Conservation (phyloP, 176 grass and related monocot genomes). For the Pontederia paniculata region DNA sequence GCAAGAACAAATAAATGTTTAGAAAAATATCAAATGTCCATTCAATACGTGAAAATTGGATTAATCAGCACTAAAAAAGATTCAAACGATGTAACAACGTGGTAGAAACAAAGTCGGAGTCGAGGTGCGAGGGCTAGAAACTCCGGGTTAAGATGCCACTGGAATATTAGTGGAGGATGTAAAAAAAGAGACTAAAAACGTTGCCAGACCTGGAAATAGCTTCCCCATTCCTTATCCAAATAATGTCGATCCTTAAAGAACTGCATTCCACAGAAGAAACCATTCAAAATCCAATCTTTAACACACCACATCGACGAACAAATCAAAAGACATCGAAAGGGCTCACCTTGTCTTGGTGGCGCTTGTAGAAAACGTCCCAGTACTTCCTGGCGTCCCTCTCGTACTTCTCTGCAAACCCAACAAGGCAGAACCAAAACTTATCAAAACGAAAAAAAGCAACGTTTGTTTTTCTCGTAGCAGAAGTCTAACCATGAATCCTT, state of each 20-base stretch:
- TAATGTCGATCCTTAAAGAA: conserved; percentile 99
- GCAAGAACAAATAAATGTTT: conserved; percentile 3
- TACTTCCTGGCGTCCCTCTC: conserved; percentile 86
- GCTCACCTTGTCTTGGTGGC: conserved; percentile 75
- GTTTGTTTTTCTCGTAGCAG: too few relatives aligned
- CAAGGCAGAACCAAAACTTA: background rate
- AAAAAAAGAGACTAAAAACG: too few relatives aligned
- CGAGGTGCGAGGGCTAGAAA: background rate
- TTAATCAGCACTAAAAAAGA: too few relatives aligned
- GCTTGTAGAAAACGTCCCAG: conserved; percentile 95
- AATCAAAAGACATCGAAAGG: background rate
- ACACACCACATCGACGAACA: background rate
- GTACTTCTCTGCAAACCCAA: conserved; percentile 73
- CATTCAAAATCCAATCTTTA: background rate
- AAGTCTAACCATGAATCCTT: background rate
- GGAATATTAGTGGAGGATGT: too few relatives aligned
- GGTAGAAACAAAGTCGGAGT: conserved; percentile 3
- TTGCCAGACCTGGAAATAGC: too few relatives aligned
- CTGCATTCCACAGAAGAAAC: conserved; percentile 19
- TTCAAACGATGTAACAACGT: too few relatives aligned
- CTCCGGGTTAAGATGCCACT: too few relatives aligned
- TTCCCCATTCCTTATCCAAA: conserved; percentile 96
- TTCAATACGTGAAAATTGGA: too few relatives aligned
- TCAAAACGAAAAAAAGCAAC: background rate
- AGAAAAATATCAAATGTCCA: background rate